A percentile compares a stretch with the other conserved stretches of the same genome.
These are phyloP conservation scores for Gillenia trifoliata DNA, from an alignment of 306 rosid species.

Conservation along the genomic window DNA sequence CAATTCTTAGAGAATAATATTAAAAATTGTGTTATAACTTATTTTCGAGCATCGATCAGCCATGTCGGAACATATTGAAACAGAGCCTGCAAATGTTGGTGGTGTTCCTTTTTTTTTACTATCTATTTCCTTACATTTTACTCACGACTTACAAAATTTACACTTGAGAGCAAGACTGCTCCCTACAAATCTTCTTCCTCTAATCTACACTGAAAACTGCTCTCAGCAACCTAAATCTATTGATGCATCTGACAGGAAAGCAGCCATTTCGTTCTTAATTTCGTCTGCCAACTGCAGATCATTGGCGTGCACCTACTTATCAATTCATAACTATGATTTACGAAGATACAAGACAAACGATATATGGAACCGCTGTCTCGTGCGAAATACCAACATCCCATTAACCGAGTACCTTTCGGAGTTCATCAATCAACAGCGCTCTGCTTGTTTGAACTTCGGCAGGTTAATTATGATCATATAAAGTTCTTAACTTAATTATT, in stretches of 20 bases:
- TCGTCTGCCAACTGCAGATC: constrained; percentile 4
- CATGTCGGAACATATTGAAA: constrained; percentile 23
- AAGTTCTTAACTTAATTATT: too few species aligned
- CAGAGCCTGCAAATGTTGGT: constrained; percentile 25
- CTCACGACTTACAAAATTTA: constrained; percentile 13
- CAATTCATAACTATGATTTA: background rate
- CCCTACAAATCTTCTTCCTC: background rate
- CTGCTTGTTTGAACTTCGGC: too few species aligned
- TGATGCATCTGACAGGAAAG: background rate
- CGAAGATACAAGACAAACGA: constrained; percentile 8
- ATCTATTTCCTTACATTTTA: constrained; percentile 6
- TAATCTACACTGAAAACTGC: constrained; percentile 7
- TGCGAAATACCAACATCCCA: background rate
- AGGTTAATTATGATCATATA: too few species aligned
- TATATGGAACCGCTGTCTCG: background rate
- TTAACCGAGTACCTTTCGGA: constrained; percentile 66
- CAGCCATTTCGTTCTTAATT: constrained; percentile 16
- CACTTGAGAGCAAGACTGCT: background rate
- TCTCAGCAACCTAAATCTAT: background rate
- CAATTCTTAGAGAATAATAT: too few species aligned
- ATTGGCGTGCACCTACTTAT: background rate
- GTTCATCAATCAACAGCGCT: constrained; percentile 51
- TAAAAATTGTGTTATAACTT: constrained; percentile 10
- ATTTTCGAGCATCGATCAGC: constrained; percentile 20
- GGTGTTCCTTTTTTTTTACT: constrained; percentile 23